Base-by-base conservation (phyloP, 805 yeast species). In the Ogataea pilisensis region DNA sequence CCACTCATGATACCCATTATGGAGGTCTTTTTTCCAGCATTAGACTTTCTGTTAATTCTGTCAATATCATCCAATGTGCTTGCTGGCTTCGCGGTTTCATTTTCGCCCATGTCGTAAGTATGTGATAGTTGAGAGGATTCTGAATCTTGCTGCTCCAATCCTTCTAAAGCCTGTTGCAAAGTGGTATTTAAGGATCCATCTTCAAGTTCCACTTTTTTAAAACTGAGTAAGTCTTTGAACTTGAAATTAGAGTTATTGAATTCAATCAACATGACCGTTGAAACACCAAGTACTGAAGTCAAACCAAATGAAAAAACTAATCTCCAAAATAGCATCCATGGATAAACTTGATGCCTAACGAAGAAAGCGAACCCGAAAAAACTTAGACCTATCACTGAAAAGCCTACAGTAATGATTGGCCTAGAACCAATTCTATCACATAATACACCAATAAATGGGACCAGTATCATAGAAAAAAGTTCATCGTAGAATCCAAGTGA, bases 371-470 rank as follows among this genome's bases (percentile, higher is more conserved):
- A 80, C 1, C 78, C 63, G 30, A 69, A 46, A 17, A 82, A 56
- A 25, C 78, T 64, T 3, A 67, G 14, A 7, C 79, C 79, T 26
- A 75, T 53, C 11, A 73, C 47, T n/a, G 66, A 30, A 33, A 80
- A 70, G 11, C 86, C 80, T 4, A 55, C 44, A 11, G 69, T 58
- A 33, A 72, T 72, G 21, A 80, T 68, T 19, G 75, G 61, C 41
- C 80, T 70, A 2, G 87, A 66, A 4, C 88, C 88, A 37, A 80
- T 59, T 48, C 73, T 71, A 53, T 83, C 90, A 48, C 78, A 70
- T 21, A 78, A 51, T 0, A 82, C 74, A 3, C 90, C 91, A 46
- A 81, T 61, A 18, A 81, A 58, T 0, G 90, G 89, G 11, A 84
- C 72, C 14, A 70, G 49, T 0, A 68, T 35, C 37, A 82, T 72